Evolutionary conservation across 192 early-diverging fungal species (phyloP).

Genomic region (Geranomyces michiganensis): DNA sequence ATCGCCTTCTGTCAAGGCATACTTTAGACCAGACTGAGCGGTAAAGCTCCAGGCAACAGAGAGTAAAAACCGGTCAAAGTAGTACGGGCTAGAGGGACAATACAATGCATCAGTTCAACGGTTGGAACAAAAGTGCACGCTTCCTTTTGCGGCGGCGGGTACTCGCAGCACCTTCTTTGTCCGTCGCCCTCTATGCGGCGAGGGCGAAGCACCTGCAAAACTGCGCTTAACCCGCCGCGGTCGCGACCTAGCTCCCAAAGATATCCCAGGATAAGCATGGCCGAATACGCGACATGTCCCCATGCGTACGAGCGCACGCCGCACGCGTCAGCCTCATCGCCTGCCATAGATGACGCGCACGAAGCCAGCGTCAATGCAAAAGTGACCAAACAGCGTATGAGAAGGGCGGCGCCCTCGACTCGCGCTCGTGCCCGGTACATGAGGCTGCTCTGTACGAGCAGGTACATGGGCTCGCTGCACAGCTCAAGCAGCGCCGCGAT

Average conservation of each 20-base stretch:
- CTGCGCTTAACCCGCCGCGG: constrained; percentile 21
- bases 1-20: constrained; percentile 95
- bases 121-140: too few relatives aligned
- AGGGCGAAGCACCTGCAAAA: not conserved
- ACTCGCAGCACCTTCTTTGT: not conserved
- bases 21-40: constrained; percentile 88
- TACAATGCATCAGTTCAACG: too few relatives aligned
- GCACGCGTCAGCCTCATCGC: constrained; percentile 41
- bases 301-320: constrained; percentile 79
- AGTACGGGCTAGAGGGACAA: constrained; percentile 26
- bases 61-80: constrained; percentile 64
- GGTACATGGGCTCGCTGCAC: constrained; percentile 82
- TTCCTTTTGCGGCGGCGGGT: too few relatives aligned
- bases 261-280: constrained; percentile 64
- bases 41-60: constrained; percentile 76
- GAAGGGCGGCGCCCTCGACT: constrained; percentile 81
- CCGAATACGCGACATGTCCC: constrained; percentile 75
- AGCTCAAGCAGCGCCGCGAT: constrained; percentile 81
- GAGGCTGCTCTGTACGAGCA: constrained; percentile 68
- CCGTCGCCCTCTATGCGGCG: not conserved
- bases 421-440: constrained; percentile 77
- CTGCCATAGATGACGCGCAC: not conserved
- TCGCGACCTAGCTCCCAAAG: constrained; percentile 32
- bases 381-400: constrained; percentile 71
- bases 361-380: constrained; percentile 60